These are phyloP conservation scores for Vitis vinifera DNA, from an alignment of 164 flowering plant genomes.

Conservation along the genomic window ASM3070453v1 NC_081823.1:2796001-2796500, in stretches of 20 bases:
- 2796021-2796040: slow-evolving; percentile 17
- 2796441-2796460: no score
- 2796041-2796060: slow-evolving; percentile 14
- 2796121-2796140: slow-evolving; percentile 5
- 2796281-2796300: slow-evolving; percentile 83
- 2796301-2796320: slow-evolving; percentile 74
- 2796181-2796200: slow-evolving; percentile 18
- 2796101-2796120: background rate
- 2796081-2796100: slow-evolving; percentile 6
- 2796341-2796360: background rate
- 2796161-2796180: slow-evolving; percentile 15
- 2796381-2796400: background rate
- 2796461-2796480: no score
- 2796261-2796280: slow-evolving; percentile 62
- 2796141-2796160: slow-evolving; percentile 12
- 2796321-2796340: slow-evolving; percentile 66
- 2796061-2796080: slow-evolving; percentile 9
- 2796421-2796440: background rate
- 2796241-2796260: slow-evolving; percentile 36
- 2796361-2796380: background rate
- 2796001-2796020: slow-evolving; percentile 20
- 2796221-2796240: background rate
- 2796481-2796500: background rate
- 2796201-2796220: slow-evolving; percentile 17
- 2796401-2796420: background rate